Evolutionary conservation across 345 rosid genomes (phyloP), one percentile per base, ranked within the genome.

Genomic region (Crucihimalaya himalaica): DNA sequence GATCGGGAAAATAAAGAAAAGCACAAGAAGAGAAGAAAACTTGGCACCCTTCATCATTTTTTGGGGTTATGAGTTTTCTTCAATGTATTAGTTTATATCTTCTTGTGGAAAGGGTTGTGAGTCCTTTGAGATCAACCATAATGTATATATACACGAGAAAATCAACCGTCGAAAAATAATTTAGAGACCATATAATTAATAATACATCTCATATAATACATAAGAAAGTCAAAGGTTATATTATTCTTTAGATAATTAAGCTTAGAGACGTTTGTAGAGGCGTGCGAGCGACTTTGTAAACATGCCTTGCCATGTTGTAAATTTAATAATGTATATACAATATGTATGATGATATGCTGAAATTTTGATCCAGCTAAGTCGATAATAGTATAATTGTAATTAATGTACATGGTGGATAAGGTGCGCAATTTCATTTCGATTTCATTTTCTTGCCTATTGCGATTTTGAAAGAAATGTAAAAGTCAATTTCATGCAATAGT

Each of bases 1-100:
- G 53, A 72, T 55, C 0, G 80, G 88, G 21, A 86, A 74, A 66
- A 78, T 15, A 16, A 72, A 59, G 54, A 74, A 16, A 32, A 78
- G 9, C 55, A 77, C 66, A 16, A 82, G 27, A 37, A 79, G 59
- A 65, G 72, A 58, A 14, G 70, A 69, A 58, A 73, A 63, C 68
- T 76, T 57, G 20, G 28, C 42, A 57, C 16, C 45, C 63, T 60
- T 77, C 71, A 66, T 58, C 58, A 8, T 65, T 70, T 23, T 31
- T 15, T 16, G 20, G 18, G 31, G 32, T 39, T 29, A 50, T 6
- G 3, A 47, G 54, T 37, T 63, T 63, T 56, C 61, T 55, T 55
- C 57, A 21, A 5, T n/a, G 28, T 46, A 51, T 42, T 56, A 47
- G 15, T 14, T 59, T 76, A 51, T 57, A 52, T 35, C 18, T 63